phyloP scores from a whole-genome alignment of 768 basidiomycete genomes.

The Lentinula raphanica region DNA sequence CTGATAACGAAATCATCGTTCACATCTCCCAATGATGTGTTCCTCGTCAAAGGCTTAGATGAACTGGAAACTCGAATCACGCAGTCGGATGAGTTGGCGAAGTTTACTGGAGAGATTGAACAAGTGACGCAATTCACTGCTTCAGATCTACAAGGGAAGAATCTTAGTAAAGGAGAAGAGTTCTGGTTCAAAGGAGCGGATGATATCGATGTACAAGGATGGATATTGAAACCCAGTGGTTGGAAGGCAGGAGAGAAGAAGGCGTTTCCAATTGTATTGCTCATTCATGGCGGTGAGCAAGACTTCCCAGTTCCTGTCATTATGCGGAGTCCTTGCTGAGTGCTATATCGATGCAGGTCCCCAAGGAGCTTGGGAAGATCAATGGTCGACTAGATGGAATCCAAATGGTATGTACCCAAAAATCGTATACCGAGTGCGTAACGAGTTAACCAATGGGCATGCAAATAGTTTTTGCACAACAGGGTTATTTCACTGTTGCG shows the following conservation, averaged over 20 bases:
- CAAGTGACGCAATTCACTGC: conserved; percentile 66
- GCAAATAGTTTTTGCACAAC: conserved; percentile 65
- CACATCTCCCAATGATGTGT: conserved; percentile 76
- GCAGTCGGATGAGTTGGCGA: conserved; percentile 21
- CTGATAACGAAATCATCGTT: conserved; percentile 73
- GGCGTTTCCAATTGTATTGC: conserved; percentile 74
- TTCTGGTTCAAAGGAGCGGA: conserved; percentile 89
- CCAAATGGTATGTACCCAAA: conserved; percentile 51
- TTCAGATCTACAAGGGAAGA: conserved; percentile 49
- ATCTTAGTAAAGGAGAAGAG: conserved; percentile 61
- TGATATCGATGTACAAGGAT: conserved; percentile 75
- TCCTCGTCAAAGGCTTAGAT: conserved; percentile 48
- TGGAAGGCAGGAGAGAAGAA: conserved; percentile 60
- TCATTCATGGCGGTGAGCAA: conserved; percentile 71
- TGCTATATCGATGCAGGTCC: conserved; percentile 40
- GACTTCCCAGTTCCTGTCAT: conserved; percentile 4
- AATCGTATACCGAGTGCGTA: not conserved
- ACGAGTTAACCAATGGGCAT: not conserved
- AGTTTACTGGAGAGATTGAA: conserved; percentile 32
- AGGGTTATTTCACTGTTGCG: conserved; percentile 83
- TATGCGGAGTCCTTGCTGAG: not conserved
- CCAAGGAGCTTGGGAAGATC: conserved; percentile 84
- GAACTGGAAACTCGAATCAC: conserved; percentile 37
- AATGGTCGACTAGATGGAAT: conserved; percentile 93
- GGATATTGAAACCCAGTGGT: conserved; percentile 75